phyloP scores from a whole-genome alignment of 2,329 filamentous ascomycete genomes.

The Seiridium unicorne region DNA sequence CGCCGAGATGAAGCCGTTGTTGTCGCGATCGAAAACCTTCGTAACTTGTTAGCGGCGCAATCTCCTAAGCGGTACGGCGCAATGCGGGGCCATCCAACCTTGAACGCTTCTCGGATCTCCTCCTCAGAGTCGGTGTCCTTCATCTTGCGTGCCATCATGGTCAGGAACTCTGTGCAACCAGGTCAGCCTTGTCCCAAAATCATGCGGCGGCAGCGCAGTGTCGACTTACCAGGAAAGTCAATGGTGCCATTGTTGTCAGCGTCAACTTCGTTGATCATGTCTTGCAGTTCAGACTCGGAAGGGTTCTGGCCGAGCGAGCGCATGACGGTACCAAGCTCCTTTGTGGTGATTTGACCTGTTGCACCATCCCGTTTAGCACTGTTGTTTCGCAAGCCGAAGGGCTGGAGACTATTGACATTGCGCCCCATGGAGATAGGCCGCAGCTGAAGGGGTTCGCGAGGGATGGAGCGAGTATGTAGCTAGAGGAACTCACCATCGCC shows the following conservation, averaged over 20 bases:
- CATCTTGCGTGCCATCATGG: constrained; percentile 95
- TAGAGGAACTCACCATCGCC: constrained; percentile 69
- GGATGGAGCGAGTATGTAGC: background rate
- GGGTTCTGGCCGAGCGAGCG: constrained; percentile 87
- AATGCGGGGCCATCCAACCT: constrained; percentile 46
- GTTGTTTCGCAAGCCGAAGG: background rate
- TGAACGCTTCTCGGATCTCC: constrained; percentile 87
- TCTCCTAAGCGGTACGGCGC: constrained; percentile 4
- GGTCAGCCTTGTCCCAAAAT: constrained; percentile 22
- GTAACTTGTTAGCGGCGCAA: constrained; percentile 13
- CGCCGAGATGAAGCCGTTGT: constrained; percentile 89
- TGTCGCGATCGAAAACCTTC: constrained; percentile 80
- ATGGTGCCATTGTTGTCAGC: constrained; percentile 92
- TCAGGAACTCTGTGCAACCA: constrained; percentile 69
- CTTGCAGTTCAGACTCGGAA: constrained; percentile 84
- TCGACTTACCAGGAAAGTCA: constrained; percentile 77
- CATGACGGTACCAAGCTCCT: constrained; percentile 89
- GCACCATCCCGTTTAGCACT: background rate
- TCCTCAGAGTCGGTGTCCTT: constrained; percentile 91
- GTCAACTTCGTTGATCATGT: constrained; percentile 94
- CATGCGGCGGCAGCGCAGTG: background rate
- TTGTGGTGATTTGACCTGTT: constrained; percentile 87
- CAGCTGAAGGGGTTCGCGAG: background rate
- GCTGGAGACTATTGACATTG: background rate
- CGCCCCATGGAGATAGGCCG: background rate